Base-by-base conservation (phyloP, 257 asterid species). In the Jacaranda mimosifolia region DNA sequence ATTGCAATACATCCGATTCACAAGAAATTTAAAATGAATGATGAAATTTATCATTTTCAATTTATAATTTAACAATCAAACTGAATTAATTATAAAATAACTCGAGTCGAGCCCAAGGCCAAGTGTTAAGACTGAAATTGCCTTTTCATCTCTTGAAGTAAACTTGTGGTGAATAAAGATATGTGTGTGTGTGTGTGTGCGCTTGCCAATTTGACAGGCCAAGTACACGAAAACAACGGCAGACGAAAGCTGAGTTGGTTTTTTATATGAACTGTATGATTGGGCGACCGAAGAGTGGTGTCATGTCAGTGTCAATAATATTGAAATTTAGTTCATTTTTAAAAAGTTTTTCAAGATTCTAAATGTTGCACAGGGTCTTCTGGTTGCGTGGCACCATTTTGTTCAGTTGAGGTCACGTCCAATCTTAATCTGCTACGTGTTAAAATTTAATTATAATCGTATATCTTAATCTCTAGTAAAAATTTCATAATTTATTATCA, bases 381-480 rank as follows among this genome's bases (percentile, higher is more conserved):
- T 15, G 3, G 39, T 58, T 58, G 39, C 64, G 64, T 58, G 64
- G 64, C 64, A 58, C 64, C 40, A 58, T 58, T 58, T 21, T 58
- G 14, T 9, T 19, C 7, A 58, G 6, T 58, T 58, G 64, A 58
- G 64, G 64, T 58, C 64, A 58, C 13, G 64, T 58, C 64, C 64
- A 58, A 58, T 26, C 40, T 58, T 12, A 10, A 21, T 26, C 14
- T 58, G 39, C 3, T 19, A 26, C 10, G 64, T 26, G 39, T 19
- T 39, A 58, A 7, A 18, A n/a, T n/a, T n/a, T n/a, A n/a, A n/a
- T n/a, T n/a, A n/a, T n/a, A n/a, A n/a, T n/a, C n/a, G n/a, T n/a
- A n/a, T n/a, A n/a, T n/a, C n/a, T n/a, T n/a, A n/a, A n/a, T n/a
- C n/a, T n/a, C n/a, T n/a, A n/a, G 32, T 26, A 26, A 26, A 26